A percentile compares a stretch with the other conserved stretches of the same genome.
These are phyloP conservation scores for Trametes cinnabarina DNA, from an alignment of 768 basidiomycete genomes.

Conservation along the genomic window DNA sequence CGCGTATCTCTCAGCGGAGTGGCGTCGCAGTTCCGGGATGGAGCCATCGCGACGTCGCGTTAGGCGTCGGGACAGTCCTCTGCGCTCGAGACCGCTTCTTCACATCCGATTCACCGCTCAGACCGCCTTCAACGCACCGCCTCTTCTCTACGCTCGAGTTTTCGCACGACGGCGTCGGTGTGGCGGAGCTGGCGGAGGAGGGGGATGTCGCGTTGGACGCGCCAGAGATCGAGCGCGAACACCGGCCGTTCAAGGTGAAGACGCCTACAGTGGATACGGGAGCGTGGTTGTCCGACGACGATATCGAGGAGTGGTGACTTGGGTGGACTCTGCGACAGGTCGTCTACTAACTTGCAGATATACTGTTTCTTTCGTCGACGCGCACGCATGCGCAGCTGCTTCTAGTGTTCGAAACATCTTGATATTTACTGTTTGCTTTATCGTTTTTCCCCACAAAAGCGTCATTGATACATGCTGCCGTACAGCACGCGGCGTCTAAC, in stretches of 20 bases:
- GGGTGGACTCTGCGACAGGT: not conserved
- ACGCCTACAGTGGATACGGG: conserved; percentile 32
- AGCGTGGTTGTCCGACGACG: conserved; percentile 34
- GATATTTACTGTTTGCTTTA: no score
- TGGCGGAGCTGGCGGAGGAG: conserved; percentile 26
- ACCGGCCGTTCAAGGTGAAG: conserved; percentile 31
- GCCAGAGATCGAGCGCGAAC: conserved; percentile 31
- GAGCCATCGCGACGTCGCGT: conserved; percentile 49
- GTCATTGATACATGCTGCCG: no score
- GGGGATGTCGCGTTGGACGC: conserved; percentile 16
- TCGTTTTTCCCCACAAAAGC: no score
- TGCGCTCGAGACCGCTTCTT: conserved; percentile 41
- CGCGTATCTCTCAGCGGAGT: not conserved
- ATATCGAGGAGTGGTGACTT: conserved; percentile 34
- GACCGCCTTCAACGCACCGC: conserved; percentile 36
- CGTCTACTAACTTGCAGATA: no score
- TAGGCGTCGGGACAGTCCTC: conserved; percentile 59
- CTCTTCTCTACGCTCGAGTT: conserved; percentile 56
- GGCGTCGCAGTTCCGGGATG: conserved; percentile 39
- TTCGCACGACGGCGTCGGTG: conserved; percentile 10
- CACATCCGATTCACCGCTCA: not conserved
- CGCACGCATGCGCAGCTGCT: no score
- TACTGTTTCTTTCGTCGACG: no score
- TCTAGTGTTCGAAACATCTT: no score
- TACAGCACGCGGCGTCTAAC: not conserved